A percentile compares a stretch with the other conserved stretches of the same genome.
Conservation (phyloP, 1,139 yeast species). For the Kodamaea alishanica region DNA sequence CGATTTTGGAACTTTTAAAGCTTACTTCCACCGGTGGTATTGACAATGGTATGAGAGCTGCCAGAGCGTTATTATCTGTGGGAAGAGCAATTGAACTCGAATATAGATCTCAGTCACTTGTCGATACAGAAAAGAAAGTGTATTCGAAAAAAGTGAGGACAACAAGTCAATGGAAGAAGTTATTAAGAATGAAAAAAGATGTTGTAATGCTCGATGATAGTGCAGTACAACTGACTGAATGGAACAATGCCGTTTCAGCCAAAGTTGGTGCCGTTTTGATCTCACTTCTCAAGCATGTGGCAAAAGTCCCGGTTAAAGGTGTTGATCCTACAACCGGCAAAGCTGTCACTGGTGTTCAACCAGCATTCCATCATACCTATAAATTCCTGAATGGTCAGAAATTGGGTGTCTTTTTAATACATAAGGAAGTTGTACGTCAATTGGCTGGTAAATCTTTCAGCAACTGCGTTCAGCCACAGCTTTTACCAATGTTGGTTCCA, state of each 20-base stretch:
- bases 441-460: slow-evolving; percentile 65
- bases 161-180: slow-evolving; percentile 42
- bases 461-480: slow-evolving; percentile 79
- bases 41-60: slow-evolving; percentile 81
- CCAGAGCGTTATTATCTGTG: slow-evolving; percentile 74
- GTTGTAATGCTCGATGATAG: slow-evolving; percentile 25
- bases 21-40: slow-evolving; percentile 73
- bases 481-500: slow-evolving; percentile 85
- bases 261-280: slow-evolving; percentile 80
- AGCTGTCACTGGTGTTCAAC: slow-evolving; percentile 65
- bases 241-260: slow-evolving; percentile 60
- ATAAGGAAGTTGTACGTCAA: slow-evolving; percentile 61
- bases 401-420: slow-evolving; percentile 78
- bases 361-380: slow-evolving; percentile 88
- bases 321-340: slow-evolving; percentile 74
- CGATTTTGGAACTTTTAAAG: slow-evolving; percentile 78
- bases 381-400: slow-evolving; percentile 77
- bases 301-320: slow-evolving; percentile 74
- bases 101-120: slow-evolving; percentile 63
- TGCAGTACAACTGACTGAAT: slow-evolving; percentile 23
- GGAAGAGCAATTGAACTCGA: slow-evolving; percentile 86
- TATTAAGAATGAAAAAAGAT: slow-evolving; percentile 33
- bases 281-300: slow-evolving; percentile 73
- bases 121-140: slow-evolving; percentile 55
- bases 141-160: slow-evolving; percentile 28